phyloP scores from a whole-genome alignment of 73 alveolate genomes.

The Paramecium caudatum region DNA sequence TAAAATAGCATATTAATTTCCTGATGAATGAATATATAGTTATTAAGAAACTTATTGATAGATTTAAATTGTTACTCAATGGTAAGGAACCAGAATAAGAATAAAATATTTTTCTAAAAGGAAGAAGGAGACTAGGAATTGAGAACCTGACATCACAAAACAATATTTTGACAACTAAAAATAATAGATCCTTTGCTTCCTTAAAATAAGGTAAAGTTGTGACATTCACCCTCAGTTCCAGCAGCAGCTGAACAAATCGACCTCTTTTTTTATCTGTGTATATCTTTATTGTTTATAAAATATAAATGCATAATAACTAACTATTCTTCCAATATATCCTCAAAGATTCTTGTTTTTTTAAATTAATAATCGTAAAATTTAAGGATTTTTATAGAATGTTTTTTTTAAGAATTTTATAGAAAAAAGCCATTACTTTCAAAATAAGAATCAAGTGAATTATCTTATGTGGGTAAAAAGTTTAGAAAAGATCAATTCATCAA shows the following conservation, averaged over 20 bases:
- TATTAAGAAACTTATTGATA: slow-evolving; percentile 12
- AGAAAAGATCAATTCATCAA: background rate
- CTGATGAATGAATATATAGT: slow-evolving; percentile 14
- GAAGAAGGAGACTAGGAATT: slow-evolving; percentile 46
- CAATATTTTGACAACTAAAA: background rate
- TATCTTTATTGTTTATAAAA: too few relatives aligned
- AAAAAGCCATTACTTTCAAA: slow-evolving; percentile 90
- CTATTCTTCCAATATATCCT: too few relatives aligned
- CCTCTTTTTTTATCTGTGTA: slow-evolving; percentile 40
- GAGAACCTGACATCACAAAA: background rate
- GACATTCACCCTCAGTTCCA: slow-evolving; percentile 44
- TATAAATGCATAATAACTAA: too few relatives aligned
- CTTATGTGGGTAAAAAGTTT: slow-evolving; percentile 84
- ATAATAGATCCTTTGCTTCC: background rate
- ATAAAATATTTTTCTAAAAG: slow-evolving; percentile 7
- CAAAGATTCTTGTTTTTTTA: slow-evolving; percentile 78
- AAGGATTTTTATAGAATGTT: slow-evolving; percentile 68
- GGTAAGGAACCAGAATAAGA: slow-evolving; percentile 49
- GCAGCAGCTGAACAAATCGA: slow-evolving; percentile 26
- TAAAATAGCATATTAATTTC: slow-evolving; percentile 46
- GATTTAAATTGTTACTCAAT: background rate
- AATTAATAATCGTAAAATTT: slow-evolving; percentile 32
- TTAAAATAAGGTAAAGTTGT: slow-evolving; percentile 42
- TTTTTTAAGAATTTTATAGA: slow-evolving; percentile 81
- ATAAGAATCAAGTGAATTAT: slow-evolving; percentile 83